Base-by-base conservation (phyloP, 306 rosid species). In the Cicer arietinum region DNA sequence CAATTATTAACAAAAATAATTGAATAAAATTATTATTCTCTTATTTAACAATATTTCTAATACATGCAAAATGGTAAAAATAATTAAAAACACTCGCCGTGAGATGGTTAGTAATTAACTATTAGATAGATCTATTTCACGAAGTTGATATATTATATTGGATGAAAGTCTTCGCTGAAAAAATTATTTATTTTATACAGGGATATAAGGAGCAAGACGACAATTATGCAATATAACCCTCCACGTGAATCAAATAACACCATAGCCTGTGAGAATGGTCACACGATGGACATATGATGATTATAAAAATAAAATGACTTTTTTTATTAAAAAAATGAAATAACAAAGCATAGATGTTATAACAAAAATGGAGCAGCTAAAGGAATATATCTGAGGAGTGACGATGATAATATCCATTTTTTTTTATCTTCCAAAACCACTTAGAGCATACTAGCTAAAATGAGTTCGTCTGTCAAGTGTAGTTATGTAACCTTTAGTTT, bases 141-240 rank as follows among this genome's bases (percentile, higher is more conserved):
- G 44, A 30, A 22, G 63, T 20, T 40, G n/a, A 57, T 10, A 57
- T 75, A 74, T 74, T 75, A 74, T 74, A 65, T 78, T 69, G 7
- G 0, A 43, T 48, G 71, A 66, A 69, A 79, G 78, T 79, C 81
- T 56, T 42, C 42, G 41, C 44, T 39, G 5, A 74, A 1, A 74
- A 47, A 74, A 80, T 22, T 8, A 0, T 3, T 60, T 75, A 58
- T 20, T 47, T 41, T 48, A 69, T 57, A 71, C 14, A 12, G 50
- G 44, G 13, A 69, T 47, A 69, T 47, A 20, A 61, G 66, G 10
- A 5, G 50, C 75, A 47, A 54, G 8, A 52, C 41, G 67, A 65
- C 78, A 79, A 44, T 16, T 16, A 20, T 69, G 60, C 75, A 14
- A 79, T 41, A 42, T 9, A 79, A 41, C 81, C 64, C 62, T 74